Evolutionary conservation across 768 basidiomycete species (phyloP), one percentile per base, ranked within the genome.

Genomic region (Tylopilus intermedius): DNA sequence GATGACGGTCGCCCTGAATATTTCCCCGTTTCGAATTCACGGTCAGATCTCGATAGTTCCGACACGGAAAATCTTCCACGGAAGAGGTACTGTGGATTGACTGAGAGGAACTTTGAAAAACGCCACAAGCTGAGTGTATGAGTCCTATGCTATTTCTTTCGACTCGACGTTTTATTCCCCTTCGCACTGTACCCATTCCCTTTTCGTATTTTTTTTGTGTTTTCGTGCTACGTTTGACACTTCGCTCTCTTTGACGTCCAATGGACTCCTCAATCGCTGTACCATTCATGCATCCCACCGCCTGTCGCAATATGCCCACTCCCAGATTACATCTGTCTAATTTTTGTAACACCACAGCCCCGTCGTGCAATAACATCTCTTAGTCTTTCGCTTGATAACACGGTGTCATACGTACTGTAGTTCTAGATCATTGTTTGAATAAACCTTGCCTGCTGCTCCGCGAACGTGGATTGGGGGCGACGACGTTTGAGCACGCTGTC

Each of bases 11-110:
- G 63, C 40, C 55, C 66, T 11, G 68, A 69, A 57, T 69, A 69
- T 64, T 69, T 69, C 4, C 68, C 66, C 4, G 68, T 69, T 27
- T 69, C 68, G n/a, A 56, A 69, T 54, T 69, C 68, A 51, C 66
- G 68, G 57, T 69, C 70, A 58, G 70, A 70, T 55, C 60, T 59
- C 21, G 68, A 71, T 9, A 49, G 45, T 49, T 67, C 66, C 18
- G 66, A 68, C 54, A 46, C 59, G 46, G 66, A 67, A 53, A 30
- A 5, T 46, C 57, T 57, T 49, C 45, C 61, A 15, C 58, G 59
- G 50, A 71, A 66, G 44, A 65, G 53, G 42, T 60, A 49, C 5
- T 61, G 58, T 48, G 56, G 55, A 37, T 26, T 59, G 49, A 48
- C 48, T 14, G 58, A 63, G 48, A 60, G 53, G 43, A 67, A 22